Evolutionary conservation across 192 early-diverging fungal species (phyloP).

Genomic region (Podila clonocystis): DNA sequence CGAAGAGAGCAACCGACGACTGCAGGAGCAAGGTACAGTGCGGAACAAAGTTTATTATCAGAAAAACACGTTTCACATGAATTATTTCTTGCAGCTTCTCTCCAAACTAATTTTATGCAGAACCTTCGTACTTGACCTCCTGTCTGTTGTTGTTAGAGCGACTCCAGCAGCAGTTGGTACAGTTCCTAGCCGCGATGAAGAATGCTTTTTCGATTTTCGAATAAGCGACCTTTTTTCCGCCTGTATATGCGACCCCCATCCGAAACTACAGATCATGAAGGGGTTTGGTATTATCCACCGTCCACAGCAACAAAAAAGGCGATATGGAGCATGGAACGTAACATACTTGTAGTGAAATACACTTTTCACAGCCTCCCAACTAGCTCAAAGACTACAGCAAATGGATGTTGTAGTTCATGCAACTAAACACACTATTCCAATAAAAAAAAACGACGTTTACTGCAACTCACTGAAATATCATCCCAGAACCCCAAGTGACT

Average conservation of each 20-base stretch:
- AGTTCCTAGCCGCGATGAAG: slow-evolving; percentile 25
- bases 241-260: neutral
- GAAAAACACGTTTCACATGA: neutral
- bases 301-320: no score
- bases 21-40: slow-evolving; percentile 23
- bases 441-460: no score
- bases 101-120: neutral
- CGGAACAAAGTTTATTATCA: neutral
- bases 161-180: slow-evolving; percentile 14
- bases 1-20: slow-evolving; percentile 8
- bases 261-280: no score
- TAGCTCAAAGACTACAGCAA: no score
- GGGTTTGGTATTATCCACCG: no score
- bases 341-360: no score
- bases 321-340: no score
- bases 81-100: neutral
- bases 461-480: no score
- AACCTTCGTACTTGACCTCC: neutral
- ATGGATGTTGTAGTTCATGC: no score
- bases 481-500: no score
- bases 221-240: neutral
- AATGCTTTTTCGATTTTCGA: slow-evolving; percentile 18
- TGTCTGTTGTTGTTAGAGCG: neutral
- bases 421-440: no score
- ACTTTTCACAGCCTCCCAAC: no score